Evolutionary conservation across 139 green algal species (phyloP).

Genomic region (Coelastrella sp.): DNA sequence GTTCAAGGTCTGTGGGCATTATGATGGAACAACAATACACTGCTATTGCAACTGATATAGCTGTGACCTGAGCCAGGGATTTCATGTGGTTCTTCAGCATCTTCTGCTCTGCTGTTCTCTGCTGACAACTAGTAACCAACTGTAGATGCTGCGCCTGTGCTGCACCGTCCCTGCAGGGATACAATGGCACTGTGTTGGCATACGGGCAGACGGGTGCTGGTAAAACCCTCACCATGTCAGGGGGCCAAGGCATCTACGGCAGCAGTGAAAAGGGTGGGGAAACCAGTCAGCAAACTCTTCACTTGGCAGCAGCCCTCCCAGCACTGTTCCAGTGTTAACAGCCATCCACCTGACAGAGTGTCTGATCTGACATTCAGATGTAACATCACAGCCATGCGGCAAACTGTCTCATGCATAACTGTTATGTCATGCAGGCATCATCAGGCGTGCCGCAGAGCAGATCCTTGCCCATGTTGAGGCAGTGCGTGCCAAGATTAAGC

Average conservation of each 20-base stretch:
- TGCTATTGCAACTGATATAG: background rate
- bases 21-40: background rate
- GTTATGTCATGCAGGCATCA: constrained; percentile 62
- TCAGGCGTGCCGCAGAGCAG: constrained; percentile 65
- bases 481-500: constrained; percentile 61
- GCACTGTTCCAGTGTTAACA: no score
- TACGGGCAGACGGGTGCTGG: constrained; percentile 83
- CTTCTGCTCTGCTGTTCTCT: background rate
- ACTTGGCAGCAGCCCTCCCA: no score
- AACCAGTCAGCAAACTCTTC: background rate
- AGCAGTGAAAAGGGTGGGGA: constrained; percentile 62
- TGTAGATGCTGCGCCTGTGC: no score
- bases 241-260: constrained; percentile 68
- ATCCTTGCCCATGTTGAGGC: constrained; percentile 60
- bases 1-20: constrained; percentile 61
- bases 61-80: background rate
- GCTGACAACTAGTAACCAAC: no score
- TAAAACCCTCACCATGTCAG: constrained; percentile 85
- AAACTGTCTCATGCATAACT: background rate
- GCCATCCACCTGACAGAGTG: no score
- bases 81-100: background rate
- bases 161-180: constrained; percentile 63
- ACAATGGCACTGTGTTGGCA: constrained; percentile 80
- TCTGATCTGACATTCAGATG: no score
- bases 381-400: no score